A percentile compares a stretch with the other conserved stretches of the same genome.
Conservation (phyloP, 2,329 filamentous ascomycete species). For the Ceratocystis alfenasii region DNA sequence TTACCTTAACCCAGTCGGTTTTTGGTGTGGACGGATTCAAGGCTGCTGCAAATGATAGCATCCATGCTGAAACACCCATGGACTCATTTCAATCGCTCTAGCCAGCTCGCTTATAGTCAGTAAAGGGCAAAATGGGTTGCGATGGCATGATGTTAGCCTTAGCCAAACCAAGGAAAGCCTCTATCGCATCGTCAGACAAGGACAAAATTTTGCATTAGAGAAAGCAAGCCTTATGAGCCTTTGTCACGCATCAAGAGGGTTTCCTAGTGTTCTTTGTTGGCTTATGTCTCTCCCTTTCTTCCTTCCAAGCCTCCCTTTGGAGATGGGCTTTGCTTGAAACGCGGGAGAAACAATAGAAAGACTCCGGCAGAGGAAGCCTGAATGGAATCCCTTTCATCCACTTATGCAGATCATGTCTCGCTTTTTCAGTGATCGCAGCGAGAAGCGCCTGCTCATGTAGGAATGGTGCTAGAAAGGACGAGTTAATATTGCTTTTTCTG, state of each 20-base stretch:
- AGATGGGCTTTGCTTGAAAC: slow-evolving; percentile 8
- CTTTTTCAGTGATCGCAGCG: background rate
- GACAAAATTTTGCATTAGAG: too few species aligned
- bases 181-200: background rate
- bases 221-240: too few species aligned
- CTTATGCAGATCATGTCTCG: slow-evolving; percentile 1
- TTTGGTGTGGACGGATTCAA: background rate
- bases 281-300: background rate
- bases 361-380: slow-evolving; percentile 4
- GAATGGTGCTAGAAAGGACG: background rate
- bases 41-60: background rate
- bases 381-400: background rate
- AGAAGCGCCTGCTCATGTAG: background rate
- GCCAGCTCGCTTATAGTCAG: slow-evolving; percentile 1
- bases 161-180: background rate
- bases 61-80: slow-evolving; percentile 10
- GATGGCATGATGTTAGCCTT: background rate
- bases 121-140: background rate
- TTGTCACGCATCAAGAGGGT: background rate
- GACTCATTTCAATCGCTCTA: background rate
- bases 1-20: background rate
- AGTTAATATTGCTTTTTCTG: background rate
- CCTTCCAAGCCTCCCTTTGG: background rate
- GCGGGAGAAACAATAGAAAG: slow-evolving; percentile 2
- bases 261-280: background rate